Percentiles rank a stretch among this genome's conserved stretches.
Evolutionary conservation across 257 asterid genomes (phyloP).

Genomic region (Lavandula angustifolia): DNA sequence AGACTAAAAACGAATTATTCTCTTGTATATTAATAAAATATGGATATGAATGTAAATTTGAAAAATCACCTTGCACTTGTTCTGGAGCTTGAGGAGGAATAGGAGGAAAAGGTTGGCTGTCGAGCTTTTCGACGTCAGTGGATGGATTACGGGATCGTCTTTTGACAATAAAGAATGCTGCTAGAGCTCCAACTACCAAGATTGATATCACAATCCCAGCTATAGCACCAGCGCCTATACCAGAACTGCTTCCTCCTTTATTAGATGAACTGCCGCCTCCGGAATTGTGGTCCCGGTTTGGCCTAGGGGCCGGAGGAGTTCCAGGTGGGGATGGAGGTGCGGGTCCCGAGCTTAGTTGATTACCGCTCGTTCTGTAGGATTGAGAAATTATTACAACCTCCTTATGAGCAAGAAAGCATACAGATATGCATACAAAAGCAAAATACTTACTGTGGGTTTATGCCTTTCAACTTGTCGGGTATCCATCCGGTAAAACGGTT

Average conservation of each 20-base stretch:
- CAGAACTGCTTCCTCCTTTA: constrained; percentile 48
- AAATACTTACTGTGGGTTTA: constrained; percentile 61
- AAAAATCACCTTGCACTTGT: constrained; percentile 56
- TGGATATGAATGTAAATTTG: not conserved
- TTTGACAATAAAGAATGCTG: constrained; percentile 67
- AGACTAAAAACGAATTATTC: no score
- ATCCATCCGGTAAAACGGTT: constrained; percentile 90
- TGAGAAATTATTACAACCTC: constrained; percentile 11
- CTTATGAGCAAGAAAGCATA: not conserved
- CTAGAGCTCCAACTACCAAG: constrained; percentile 75
- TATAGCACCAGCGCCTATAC: constrained; percentile 83
- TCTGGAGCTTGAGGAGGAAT: constrained; percentile 55
- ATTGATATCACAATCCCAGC: constrained; percentile 83
- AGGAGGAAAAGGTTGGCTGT: constrained; percentile 59
- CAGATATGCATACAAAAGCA: not conserved
- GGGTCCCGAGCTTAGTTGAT: constrained; percentile 73
- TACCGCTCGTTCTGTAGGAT: constrained; percentile 63
- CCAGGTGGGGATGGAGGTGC: constrained; percentile 99
- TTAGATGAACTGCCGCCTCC: constrained; percentile 49
- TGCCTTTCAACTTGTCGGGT: constrained; percentile 69
- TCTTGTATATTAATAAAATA: not conserved
- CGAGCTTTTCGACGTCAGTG: constrained; percentile 61
- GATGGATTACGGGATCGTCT: constrained; percentile 61
- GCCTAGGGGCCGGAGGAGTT: constrained; percentile 74
- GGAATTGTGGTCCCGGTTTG: constrained; percentile 47